Percentiles rank a stretch among this genome's conserved stretches.
phyloP scores from a whole-genome alignment of 1,284 basidiomycete genomes.

The Rhodotorula sp. region DNA sequence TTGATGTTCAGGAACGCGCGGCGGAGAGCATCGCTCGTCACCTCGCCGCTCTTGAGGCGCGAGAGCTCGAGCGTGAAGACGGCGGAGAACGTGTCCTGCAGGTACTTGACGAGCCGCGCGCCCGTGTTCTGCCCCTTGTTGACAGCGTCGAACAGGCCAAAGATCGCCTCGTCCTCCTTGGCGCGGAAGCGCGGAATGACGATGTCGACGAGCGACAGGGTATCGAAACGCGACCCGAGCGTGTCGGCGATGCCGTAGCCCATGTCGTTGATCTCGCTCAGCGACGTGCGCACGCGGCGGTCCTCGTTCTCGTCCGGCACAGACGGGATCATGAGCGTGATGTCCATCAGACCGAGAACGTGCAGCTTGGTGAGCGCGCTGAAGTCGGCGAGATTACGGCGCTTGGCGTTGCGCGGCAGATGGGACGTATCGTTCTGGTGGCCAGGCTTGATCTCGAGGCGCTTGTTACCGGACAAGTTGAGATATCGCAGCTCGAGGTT shows the following conservation, averaged over 20 bases:
- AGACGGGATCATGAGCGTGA: slow-evolving; percentile 80
- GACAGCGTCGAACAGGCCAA: slow-evolving; percentile 86
- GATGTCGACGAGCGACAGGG: slow-evolving; percentile 87
- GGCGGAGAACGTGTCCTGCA: slow-evolving; percentile 74
- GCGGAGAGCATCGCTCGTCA: slow-evolving; percentile 72
- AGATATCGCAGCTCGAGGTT: slow-evolving; percentile 89
- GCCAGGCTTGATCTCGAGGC: slow-evolving; percentile 78
- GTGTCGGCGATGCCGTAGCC: slow-evolving; percentile 96
- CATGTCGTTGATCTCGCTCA: slow-evolving; percentile 88
- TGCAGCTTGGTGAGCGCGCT: slow-evolving; percentile 77
- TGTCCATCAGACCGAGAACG: slow-evolving; percentile 95
- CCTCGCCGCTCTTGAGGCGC: slow-evolving; percentile 55
- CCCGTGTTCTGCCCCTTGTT: slow-evolving; percentile 56
- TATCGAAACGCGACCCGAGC: slow-evolving; percentile 70
- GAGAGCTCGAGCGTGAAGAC: slow-evolving; percentile 65
- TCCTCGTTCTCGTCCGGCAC: slow-evolving; percentile 91
- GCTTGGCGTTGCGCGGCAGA: slow-evolving; percentile 49
- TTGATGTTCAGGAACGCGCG: slow-evolving; percentile 84
- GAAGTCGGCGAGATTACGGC: slow-evolving; percentile 72
- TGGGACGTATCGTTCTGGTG: slow-evolving; percentile 48
- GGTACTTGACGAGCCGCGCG: slow-evolving; percentile 63
- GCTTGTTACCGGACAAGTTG: slow-evolving; percentile 83
- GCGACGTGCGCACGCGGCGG: slow-evolving; percentile 86
- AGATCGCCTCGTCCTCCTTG: slow-evolving; percentile 78
- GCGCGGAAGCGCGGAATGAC: slow-evolving; percentile 86